phyloP scores from a whole-genome alignment of 2,329 filamentous ascomycete species.

The Paecilomyces sp. region DNA sequence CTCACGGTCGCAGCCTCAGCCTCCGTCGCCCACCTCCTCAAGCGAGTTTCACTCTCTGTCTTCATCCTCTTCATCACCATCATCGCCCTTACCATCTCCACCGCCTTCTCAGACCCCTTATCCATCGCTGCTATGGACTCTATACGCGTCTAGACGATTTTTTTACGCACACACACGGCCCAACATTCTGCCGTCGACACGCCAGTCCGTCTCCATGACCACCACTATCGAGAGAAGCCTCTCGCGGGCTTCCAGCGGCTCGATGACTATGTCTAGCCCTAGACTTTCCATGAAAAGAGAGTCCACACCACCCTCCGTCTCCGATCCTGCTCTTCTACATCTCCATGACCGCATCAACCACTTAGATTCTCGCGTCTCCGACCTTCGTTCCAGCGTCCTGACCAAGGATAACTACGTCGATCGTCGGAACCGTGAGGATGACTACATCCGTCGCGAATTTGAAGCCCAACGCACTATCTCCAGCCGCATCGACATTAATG shows the following conservation, averaged over 20 bases:
- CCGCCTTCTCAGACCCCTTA: background rate
- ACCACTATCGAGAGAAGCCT: slow-evolving; percentile 29
- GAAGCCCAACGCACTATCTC: slow-evolving; percentile 26
- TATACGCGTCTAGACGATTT: background rate
- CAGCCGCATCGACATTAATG: slow-evolving; percentile 28
- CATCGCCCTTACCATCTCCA: background rate
- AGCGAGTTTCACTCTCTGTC: background rate
- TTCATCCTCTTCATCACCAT: background rate
- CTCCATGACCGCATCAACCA: slow-evolving; percentile 32
- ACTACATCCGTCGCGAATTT: slow-evolving; percentile 32
- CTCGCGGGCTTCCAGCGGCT: slow-evolving; percentile 31
- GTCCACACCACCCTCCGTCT: slow-evolving; percentile 23
- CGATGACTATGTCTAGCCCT: slow-evolving; percentile 28
- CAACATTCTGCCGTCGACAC: background rate
- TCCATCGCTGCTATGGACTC: background rate
- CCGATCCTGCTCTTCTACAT: slow-evolving; percentile 27
- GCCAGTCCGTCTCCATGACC: slow-evolving; percentile 19
- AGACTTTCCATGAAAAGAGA: slow-evolving; percentile 27
- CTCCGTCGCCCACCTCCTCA: background rate
- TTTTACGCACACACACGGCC: background rate
- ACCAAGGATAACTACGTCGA: slow-evolving; percentile 34
- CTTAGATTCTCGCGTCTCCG: slow-evolving; percentile 29
- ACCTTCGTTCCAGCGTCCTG: slow-evolving; percentile 29
- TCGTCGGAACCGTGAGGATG: slow-evolving; percentile 32
- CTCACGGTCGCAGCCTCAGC: background rate